A percentile compares a stretch with the other conserved stretches of the same genome.
Evolutionary conservation across 805 yeast genomes (phyloP).

Genomic region (Cyberlindnera americana): DNA sequence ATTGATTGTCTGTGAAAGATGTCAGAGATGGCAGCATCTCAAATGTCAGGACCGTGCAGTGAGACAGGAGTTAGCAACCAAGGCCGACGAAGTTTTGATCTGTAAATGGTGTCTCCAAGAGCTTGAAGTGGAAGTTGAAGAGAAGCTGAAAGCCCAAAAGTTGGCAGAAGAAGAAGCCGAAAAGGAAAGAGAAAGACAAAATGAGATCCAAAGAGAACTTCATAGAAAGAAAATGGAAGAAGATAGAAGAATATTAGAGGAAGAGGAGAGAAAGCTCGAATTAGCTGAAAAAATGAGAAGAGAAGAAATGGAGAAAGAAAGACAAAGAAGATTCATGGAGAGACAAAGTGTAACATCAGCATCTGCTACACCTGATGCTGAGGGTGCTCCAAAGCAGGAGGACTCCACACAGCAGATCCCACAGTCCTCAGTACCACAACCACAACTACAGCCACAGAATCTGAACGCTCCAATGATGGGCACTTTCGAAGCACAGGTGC

Average conservation of each 20-base stretch:
- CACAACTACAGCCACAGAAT: slow-evolving; percentile 5
- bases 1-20: slow-evolving; percentile 33
- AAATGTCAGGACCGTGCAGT: slow-evolving; percentile 32
- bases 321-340: slow-evolving; percentile 18
- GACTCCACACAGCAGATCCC: neutral
- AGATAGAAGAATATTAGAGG: slow-evolving; percentile 18
- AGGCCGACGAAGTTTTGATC: slow-evolving; percentile 26
- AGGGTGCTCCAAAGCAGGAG: neutral
- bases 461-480: slow-evolving; percentile 7
- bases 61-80: slow-evolving; percentile 27
- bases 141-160: slow-evolving; percentile 23
- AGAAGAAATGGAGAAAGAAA: slow-evolving; percentile 27
- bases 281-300: slow-evolving; percentile 24
- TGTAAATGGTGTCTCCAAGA: slow-evolving; percentile 30
- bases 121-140: slow-evolving; percentile 21
- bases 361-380: neutral
- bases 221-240: slow-evolving; percentile 19
- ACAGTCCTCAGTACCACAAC: neutral
- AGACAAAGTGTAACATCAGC: slow-evolving; percentile 8
- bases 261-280: slow-evolving; percentile 18
- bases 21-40: slow-evolving; percentile 37
- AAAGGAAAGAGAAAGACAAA: slow-evolving; percentile 23
- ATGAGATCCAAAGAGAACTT: slow-evolving; percentile 20
- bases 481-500: slow-evolving; percentile 1
- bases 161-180: slow-evolving; percentile 19